A percentile compares a stretch with the other conserved stretches of the same genome.
Conservation (phyloP, 2,329 filamentous ascomycete genomes). For the Pseudogymnoascus sp. region DNA sequence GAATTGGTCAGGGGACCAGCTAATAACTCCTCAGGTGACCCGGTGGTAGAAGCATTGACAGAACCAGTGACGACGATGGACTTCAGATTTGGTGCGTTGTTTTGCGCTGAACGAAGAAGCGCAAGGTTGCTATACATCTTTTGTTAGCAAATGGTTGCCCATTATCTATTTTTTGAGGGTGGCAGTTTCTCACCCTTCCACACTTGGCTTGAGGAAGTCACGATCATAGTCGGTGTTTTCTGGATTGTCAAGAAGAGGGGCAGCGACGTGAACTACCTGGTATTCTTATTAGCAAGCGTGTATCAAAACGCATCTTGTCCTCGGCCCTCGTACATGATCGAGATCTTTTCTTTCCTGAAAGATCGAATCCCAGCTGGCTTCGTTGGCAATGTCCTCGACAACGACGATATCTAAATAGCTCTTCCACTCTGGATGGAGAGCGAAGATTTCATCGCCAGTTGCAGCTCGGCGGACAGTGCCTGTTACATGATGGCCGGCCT, state of each 20-base stretch:
- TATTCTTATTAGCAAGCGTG: not conserved
- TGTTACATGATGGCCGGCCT: slow-evolving; percentile 21
- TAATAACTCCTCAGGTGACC: slow-evolving; percentile 22
- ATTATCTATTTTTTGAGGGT: not conserved
- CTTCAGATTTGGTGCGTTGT: slow-evolving; percentile 25
- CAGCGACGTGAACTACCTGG: slow-evolving; percentile 26
- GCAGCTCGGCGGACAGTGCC: slow-evolving; percentile 23
- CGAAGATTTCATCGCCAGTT: slow-evolving; percentile 22
- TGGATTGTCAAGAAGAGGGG: slow-evolving; percentile 26
- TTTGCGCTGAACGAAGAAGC: slow-evolving; percentile 25
- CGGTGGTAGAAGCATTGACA: slow-evolving; percentile 23
- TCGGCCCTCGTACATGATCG: slow-evolving; percentile 20
- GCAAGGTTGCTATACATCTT: slow-evolving; percentile 20
- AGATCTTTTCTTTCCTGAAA: slow-evolving; percentile 23
- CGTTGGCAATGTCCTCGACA: slow-evolving; percentile 25
- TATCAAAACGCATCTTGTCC: not conserved
- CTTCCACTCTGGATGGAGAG: slow-evolving; percentile 25
- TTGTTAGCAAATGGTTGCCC: not conserved
- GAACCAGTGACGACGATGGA: slow-evolving; percentile 28
- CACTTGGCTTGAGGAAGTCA: slow-evolving; percentile 25
- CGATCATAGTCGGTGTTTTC: slow-evolving; percentile 26
- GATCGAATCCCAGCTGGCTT: slow-evolving; percentile 24
- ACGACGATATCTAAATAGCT: slow-evolving; percentile 26
- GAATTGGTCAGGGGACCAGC: slow-evolving; percentile 19
- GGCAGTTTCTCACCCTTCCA: slow-evolving; percentile 21